phyloP scores from a whole-genome alignment of 2,329 filamentous ascomycete genomes.

The Fusarium newnesense region DNA sequence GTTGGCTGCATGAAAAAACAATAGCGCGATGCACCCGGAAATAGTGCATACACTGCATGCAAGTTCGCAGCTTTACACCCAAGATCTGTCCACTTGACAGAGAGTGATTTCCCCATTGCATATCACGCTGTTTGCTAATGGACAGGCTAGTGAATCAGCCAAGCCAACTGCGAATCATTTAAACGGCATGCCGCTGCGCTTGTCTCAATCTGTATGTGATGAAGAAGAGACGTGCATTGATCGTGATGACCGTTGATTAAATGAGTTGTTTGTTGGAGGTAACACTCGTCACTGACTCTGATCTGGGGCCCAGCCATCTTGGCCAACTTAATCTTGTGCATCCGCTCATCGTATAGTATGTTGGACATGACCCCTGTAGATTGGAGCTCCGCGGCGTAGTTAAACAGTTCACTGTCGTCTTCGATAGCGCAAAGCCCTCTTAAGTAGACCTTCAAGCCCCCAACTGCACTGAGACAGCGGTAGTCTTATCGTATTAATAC shows the following conservation, averaged over 20 bases:
- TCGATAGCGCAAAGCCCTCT: not conserved
- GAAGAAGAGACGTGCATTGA: not conserved
- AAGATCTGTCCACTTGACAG: not conserved
- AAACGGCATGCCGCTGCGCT: not conserved
- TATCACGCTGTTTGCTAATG: not conserved
- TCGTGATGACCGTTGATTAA: not conserved
- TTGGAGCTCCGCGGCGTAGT: not conserved
- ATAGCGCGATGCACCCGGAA: constrained; percentile 2
- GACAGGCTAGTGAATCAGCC: not conserved
- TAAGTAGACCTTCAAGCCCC: not conserved
- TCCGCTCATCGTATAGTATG: not conserved
- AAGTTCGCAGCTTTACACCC: not conserved
- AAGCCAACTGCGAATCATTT: not conserved
- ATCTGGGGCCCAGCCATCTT: not conserved
- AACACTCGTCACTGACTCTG: not conserved
- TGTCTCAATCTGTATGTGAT: constrained; percentile 4
- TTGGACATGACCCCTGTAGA: not conserved
- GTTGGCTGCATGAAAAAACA: constrained; percentile 18
- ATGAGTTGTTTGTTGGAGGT: not conserved
- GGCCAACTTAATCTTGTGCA: not conserved
- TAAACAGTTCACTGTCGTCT: not conserved
- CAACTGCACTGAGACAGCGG: not conserved
- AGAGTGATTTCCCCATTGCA: not conserved
- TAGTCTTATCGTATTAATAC: not conserved
- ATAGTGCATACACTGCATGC: not conserved